Evolutionary conservation across 192 early-diverging fungal species (phyloP).

Genomic region (Coemansia sp.): DNA sequence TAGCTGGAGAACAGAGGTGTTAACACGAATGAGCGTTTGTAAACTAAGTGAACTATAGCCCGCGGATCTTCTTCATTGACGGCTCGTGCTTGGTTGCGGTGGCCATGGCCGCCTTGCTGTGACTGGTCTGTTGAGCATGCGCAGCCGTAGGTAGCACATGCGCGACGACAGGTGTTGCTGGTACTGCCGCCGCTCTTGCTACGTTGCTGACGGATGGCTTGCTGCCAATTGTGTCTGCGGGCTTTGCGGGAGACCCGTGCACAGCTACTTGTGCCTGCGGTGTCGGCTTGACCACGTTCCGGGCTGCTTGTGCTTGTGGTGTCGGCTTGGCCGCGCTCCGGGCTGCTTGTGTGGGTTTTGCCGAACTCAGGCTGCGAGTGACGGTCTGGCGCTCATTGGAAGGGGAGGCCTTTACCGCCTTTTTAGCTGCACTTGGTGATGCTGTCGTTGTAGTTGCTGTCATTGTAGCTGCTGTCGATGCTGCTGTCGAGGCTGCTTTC

Average conservation of each 20-base stretch:
- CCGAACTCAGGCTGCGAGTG: slow-evolving; percentile 12
- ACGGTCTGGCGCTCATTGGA: slow-evolving; percentile 22
- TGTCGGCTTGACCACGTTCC: too few species aligned
- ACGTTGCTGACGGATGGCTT: neutral
- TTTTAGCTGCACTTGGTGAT: neutral
- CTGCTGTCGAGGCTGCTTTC: slow-evolving; percentile 15
- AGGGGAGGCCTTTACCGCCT: neutral
- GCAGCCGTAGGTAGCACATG: neutral
- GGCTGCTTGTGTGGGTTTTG: neutral
- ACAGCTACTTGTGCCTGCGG: too few species aligned
- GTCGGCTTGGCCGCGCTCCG: slow-evolving; percentile 10
- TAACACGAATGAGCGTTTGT: neutral
- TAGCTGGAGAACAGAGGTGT: too few species aligned
- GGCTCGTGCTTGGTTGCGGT: slow-evolving; percentile 18
- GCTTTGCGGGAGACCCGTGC: too few species aligned
- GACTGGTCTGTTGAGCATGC: neutral
- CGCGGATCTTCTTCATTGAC: slow-evolving; percentile 41
- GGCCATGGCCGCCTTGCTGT: neutral
- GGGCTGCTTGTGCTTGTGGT: neutral
- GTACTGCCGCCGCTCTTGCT: neutral
- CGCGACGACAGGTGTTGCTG: neutral
- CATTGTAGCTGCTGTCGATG: neutral
- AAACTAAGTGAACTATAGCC: slow-evolving; percentile 10
- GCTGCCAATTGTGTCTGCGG: neutral
- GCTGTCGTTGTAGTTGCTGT: neutral